Percentiles rank a stretch among this genome's conserved stretches.
Evolutionary conservation across 2,329 filamentous ascomycete species (phyloP).

Genomic region (Biscogniauxia mediterranea): DNA sequence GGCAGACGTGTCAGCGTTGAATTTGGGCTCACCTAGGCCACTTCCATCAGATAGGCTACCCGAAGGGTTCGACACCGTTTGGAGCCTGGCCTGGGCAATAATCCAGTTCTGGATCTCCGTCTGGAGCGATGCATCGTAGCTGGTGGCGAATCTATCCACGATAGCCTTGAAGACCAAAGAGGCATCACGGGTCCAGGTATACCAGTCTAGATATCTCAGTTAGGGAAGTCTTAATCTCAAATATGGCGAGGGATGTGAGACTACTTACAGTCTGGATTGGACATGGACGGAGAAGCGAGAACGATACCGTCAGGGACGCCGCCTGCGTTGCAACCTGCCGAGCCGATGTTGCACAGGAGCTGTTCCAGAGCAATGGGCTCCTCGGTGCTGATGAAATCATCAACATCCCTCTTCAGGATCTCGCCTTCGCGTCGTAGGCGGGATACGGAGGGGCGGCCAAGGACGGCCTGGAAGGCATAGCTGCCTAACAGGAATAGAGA

Average conservation of each 20-base stretch:
- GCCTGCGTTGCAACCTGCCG: slow-evolving; percentile 47
- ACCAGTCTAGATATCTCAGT: slow-evolving; percentile 57
- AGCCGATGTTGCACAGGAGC: slow-evolving; percentile 60
- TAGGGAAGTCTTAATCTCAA: slow-evolving; percentile 8
- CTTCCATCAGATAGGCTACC: slow-evolving; percentile 52
- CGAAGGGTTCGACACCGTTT: slow-evolving; percentile 68
- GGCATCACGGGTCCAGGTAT: slow-evolving; percentile 75
- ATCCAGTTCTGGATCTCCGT: slow-evolving; percentile 66
- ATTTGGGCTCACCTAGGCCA: slow-evolving; percentile 72
- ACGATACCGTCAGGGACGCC: slow-evolving; percentile 52
- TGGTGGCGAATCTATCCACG: slow-evolving; percentile 61
- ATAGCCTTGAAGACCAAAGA: slow-evolving; percentile 68
- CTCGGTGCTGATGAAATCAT: slow-evolving; percentile 53
- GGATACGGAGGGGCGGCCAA: slow-evolving; percentile 43
- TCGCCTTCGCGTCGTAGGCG: slow-evolving; percentile 32
- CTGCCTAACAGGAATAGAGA: slow-evolving; percentile 51
- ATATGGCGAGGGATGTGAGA: neutral
- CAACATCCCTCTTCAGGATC: slow-evolving; percentile 47
- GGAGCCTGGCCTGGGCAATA: slow-evolving; percentile 62
- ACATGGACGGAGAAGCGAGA: slow-evolving; percentile 55
- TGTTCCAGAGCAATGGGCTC: slow-evolving; percentile 49
- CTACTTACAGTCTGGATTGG: slow-evolving; percentile 54
- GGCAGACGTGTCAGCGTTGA: slow-evolving; percentile 59
- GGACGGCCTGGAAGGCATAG: slow-evolving; percentile 49
- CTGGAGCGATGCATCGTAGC: slow-evolving; percentile 58